These are phyloP conservation scores for Terana coerulea DNA, from an alignment of 768 basidiomycete genomes.

Conservation along the genomic window DNA sequence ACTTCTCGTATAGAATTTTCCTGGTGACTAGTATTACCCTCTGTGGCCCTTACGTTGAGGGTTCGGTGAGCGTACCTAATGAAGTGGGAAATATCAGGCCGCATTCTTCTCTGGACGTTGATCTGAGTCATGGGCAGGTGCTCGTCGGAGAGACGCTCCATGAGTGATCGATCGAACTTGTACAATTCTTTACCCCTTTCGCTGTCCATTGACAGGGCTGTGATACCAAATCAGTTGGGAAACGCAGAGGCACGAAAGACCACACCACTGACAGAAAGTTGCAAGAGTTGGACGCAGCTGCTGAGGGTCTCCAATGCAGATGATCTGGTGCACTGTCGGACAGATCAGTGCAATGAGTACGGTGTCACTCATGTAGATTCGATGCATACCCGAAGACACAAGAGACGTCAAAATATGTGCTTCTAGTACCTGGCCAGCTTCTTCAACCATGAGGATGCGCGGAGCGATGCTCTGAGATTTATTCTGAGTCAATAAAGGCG, in stretches of 20 bases:
- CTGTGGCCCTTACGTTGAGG: background rate
- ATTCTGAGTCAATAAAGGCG: background rate
- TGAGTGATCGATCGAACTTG: constrained; percentile 49
- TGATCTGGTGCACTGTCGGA: constrained; percentile 56
- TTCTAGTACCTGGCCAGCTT: constrained; percentile 81
- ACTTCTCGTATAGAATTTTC: constrained; percentile 55
- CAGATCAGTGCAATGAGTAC: background rate
- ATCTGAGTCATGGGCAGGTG: constrained; percentile 67
- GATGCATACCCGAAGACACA: constrained; percentile 37
- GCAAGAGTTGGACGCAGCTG: constrained; percentile 70
- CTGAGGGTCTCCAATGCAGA: constrained; percentile 76
- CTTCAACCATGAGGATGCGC: constrained; percentile 67
- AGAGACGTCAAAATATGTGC: constrained; percentile 67
- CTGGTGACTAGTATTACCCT: constrained; percentile 24
- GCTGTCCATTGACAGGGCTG: constrained; percentile 70
- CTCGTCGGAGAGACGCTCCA: constrained; percentile 62
- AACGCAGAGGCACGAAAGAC: background rate
- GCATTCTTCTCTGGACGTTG: constrained; percentile 72
- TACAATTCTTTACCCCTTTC: constrained; percentile 48
- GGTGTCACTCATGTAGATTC: background rate
- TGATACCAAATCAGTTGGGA: background rate
- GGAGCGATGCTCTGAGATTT: constrained; percentile 50
- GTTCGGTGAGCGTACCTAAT: constrained; percentile 43
- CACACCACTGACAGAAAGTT: constrained; percentile 46
- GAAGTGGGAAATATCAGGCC: constrained; percentile 61